Conservation (phyloP, 2,329 filamentous ascomycete species). For the Leptographium radiaticola region DNA sequence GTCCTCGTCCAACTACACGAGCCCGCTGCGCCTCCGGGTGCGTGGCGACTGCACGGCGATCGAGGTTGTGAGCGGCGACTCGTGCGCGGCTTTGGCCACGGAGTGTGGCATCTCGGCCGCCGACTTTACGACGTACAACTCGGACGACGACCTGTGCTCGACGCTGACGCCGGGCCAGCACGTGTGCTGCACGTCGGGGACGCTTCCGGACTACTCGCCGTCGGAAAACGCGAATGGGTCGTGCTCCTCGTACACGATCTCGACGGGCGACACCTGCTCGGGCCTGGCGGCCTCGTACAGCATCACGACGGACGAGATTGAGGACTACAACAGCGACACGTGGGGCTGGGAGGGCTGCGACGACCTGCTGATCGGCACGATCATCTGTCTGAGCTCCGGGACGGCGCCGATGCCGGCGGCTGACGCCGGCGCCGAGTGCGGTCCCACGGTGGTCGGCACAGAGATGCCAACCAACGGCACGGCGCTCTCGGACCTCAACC, state of each 20-base stretch:
- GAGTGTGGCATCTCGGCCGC: slow-evolving; percentile 8
- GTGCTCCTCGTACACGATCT: slow-evolving; percentile 21
- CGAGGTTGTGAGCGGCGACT: slow-evolving; percentile 5
- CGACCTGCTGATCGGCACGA: slow-evolving; percentile 13
- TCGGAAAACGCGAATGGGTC: slow-evolving; percentile 21
- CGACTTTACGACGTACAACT: slow-evolving; percentile 16
- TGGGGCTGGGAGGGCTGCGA: slow-evolving; percentile 25
- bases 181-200: slow-evolving; percentile 24
- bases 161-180: slow-evolving; percentile 19
- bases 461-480: slow-evolving; percentile 10
- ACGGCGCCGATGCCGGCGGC: slow-evolving; percentile 20
- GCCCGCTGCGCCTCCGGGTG: no score
- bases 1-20: background rate
- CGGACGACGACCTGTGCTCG: slow-evolving; percentile 16
- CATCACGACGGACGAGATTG: slow-evolving; percentile 4
- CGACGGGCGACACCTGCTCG: slow-evolving; percentile 20
- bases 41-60: slow-evolving; percentile 6
- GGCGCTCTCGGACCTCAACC: slow-evolving; percentile 14
- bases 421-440: slow-evolving; percentile 19
- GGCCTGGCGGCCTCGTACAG: slow-evolving; percentile 13
- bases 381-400: slow-evolving; percentile 22
- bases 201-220: slow-evolving; percentile 20
- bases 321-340: slow-evolving; percentile 21
- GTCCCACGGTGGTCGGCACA: slow-evolving; percentile 20
- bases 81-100: slow-evolving; percentile 3